Percentiles rank a stretch among this genome's conserved stretches.
phyloP scores from a whole-genome alignment of 305 asterid species.

The Stenogyne calaminthoides region DNA sequence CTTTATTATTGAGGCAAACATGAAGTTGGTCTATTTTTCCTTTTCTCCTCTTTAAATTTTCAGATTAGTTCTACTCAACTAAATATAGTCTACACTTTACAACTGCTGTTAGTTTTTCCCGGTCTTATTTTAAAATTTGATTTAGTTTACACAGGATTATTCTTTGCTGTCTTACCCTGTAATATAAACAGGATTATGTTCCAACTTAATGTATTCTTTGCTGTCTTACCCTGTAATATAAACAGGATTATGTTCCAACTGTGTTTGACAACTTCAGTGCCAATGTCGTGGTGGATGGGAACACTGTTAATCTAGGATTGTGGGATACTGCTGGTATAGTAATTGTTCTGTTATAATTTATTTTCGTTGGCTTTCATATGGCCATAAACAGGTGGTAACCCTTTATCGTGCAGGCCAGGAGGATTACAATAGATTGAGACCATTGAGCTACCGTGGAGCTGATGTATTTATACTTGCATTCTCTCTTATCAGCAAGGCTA shows the following conservation, averaged over 20 bases:
- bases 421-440: constrained; percentile 51
- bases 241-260: constrained; percentile 63
- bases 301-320: constrained; percentile 58
- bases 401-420: constrained; percentile 46
- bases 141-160: too few species aligned
- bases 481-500: constrained; percentile 60
- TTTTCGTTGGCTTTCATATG: constrained; percentile 11
- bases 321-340: constrained; percentile 67
- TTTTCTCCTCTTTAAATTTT: background rate
- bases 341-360: constrained; percentile 2
- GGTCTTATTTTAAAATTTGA: background rate
- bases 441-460: constrained; percentile 53
- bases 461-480: constrained; percentile 54
- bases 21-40: background rate
- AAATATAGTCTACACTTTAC: background rate
- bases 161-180: too few species aligned
- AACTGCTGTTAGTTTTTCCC: constrained; percentile 3
- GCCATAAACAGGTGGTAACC: constrained; percentile 13
- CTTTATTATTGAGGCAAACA: background rate
- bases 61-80: background rate
- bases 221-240: constrained; percentile 12
- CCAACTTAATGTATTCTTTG: background rate
- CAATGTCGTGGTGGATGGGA: constrained; percentile 61
- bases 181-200: too few species aligned
- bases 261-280: constrained; percentile 67